phyloP scores from a whole-genome alignment of 768 basidiomycete species.

The Pleurotus salmoneostramineus region DNA sequence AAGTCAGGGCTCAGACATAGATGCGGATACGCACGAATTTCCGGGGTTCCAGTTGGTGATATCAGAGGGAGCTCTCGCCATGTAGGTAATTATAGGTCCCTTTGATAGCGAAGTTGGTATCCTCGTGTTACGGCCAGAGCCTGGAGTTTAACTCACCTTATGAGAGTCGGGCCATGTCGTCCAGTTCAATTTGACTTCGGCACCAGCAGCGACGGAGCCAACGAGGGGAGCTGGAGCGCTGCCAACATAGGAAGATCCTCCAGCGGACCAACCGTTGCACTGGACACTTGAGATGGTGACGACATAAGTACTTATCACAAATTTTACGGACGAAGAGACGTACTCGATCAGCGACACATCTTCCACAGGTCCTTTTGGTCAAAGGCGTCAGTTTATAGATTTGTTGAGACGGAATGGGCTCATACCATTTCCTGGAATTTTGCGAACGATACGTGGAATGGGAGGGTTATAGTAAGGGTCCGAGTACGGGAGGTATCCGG shows the following conservation, averaged over 20 bases:
- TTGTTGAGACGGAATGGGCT: background rate
- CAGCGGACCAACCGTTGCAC: constrained; percentile 26
- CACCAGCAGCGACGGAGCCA: constrained; percentile 37
- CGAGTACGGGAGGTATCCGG: constrained; percentile 33
- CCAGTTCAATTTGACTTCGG: constrained; percentile 36
- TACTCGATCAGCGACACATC: constrained; percentile 35
- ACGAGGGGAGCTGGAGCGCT: constrained; percentile 33
- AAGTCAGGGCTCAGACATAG: background rate
- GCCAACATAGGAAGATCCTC: constrained; percentile 20
- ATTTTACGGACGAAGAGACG: constrained; percentile 17
- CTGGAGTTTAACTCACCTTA: too few species aligned
- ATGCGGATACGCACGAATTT: constrained; percentile 23
- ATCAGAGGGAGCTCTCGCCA: constrained; percentile 40
- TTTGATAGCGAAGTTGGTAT: too few species aligned
- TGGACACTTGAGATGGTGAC: constrained; percentile 18
- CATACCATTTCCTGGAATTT: constrained; percentile 35
- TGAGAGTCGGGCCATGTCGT: constrained; percentile 34
- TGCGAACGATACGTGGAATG: constrained; percentile 35
- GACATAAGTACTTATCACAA: background rate
- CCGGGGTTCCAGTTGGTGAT: constrained; percentile 39
- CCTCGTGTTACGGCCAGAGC: too few species aligned
- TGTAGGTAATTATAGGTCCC: constrained; percentile 44
- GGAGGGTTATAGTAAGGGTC: constrained; percentile 30
- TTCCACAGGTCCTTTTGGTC: constrained; percentile 27
- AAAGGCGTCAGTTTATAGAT: background rate